Evolutionary conservation across 371 early-diverging fungal species (phyloP).

Genomic region (Thermomucor indicae-seudaticae): DNA sequence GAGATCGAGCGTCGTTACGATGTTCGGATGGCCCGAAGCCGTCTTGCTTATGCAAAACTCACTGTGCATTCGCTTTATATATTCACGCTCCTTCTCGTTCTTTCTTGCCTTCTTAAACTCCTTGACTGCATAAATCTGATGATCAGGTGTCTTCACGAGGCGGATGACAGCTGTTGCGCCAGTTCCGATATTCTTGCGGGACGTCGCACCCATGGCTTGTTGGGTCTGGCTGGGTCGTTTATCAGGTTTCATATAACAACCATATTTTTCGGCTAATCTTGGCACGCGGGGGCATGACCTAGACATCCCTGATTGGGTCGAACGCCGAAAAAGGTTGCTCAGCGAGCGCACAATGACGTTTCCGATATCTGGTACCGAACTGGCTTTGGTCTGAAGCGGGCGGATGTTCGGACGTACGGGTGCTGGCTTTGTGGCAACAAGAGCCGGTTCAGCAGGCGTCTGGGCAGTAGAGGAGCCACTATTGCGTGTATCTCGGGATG

Average conservation of each 20-base stretch:
- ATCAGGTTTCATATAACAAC: slow-evolving; percentile 32
- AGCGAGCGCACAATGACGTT: too few relatives aligned
- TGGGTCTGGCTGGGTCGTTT: slow-evolving; percentile 6
- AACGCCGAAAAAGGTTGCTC: too few relatives aligned
- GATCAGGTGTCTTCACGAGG: background rate
- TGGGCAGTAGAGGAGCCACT: too few relatives aligned
- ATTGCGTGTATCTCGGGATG: too few relatives aligned
- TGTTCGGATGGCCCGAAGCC: slow-evolving; percentile 56
- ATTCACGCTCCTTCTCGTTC: slow-evolving; percentile 58
- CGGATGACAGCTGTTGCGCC: slow-evolving; percentile 45
- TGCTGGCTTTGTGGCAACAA: too few relatives aligned
- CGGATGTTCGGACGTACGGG: too few relatives aligned
- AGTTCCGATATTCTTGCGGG: slow-evolving; percentile 38
- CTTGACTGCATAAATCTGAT: slow-evolving; percentile 41
- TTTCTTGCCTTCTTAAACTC: slow-evolving; percentile 60
- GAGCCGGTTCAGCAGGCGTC: too few relatives aligned
- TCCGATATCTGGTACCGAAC: too few relatives aligned
- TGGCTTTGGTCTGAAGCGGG: too few relatives aligned
- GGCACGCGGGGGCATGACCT: background rate
- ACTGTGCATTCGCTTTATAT: slow-evolving; percentile 63
- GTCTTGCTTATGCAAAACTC: slow-evolving; percentile 74
- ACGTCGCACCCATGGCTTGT: slow-evolving; percentile 26
- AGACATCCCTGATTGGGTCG: too few relatives aligned
- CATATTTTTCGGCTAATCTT: slow-evolving; percentile 28
- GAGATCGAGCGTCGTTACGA: slow-evolving; percentile 72